These are phyloP conservation scores for Cenchrus purpureus DNA, from an alignment of 176 grass and related monocot species.

Conservation along the genomic window DNA sequence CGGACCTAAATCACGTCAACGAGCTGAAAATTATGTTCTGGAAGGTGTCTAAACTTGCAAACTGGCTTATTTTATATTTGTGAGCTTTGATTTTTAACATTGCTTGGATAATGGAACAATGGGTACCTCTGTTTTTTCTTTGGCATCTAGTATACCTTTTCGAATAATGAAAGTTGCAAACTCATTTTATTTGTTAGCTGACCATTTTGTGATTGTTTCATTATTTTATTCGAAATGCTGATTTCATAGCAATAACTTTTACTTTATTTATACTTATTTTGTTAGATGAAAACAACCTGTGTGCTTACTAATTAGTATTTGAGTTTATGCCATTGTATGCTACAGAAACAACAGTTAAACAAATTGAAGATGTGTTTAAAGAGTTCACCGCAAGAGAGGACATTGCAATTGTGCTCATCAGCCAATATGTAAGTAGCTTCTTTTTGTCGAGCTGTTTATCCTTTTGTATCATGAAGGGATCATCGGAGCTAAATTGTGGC, in stretches of 20 bases:
- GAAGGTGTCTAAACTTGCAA: neutral
- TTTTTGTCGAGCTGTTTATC: neutral
- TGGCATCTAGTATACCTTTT: neutral
- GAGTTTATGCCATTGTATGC: neutral
- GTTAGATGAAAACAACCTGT: neutral
- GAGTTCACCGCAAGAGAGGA: constrained; percentile 35
- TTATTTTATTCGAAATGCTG: neutral
- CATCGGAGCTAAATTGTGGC: constrained; percentile 2
- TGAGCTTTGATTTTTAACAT: neutral
- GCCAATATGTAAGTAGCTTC: constrained; percentile 22
- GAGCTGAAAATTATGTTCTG: neutral
- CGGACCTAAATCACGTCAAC: neutral
- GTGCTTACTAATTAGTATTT: neutral
- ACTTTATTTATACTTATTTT: neutral
- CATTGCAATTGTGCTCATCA: constrained; percentile 37
- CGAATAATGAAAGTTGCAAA: neutral
- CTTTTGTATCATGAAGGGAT: neutral
- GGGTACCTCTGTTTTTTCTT: neutral
- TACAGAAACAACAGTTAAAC: constrained; percentile 37
- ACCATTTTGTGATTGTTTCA: neutral
- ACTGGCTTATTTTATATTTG: neutral
- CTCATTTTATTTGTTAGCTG: neutral
- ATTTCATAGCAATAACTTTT: neutral
- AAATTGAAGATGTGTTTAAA: constrained; percentile 44
- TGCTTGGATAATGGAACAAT: neutral